phyloP scores from a whole-genome alignment of 306 rosid species.

The Vicia faba region DNA sequence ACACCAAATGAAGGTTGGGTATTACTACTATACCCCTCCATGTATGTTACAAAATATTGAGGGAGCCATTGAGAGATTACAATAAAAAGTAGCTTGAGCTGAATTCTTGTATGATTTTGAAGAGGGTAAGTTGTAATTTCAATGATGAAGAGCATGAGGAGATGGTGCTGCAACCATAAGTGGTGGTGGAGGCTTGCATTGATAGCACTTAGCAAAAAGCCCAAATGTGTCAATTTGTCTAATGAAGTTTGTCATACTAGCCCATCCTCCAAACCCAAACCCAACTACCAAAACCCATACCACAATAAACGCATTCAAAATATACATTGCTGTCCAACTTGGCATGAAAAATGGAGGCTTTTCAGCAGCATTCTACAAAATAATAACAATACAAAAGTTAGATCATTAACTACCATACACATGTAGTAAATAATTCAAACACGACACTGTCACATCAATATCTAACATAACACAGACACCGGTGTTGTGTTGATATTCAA shows the following conservation, averaged over 20 bases:
- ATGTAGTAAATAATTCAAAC: not conserved
- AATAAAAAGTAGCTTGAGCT: slow-evolving; percentile 7
- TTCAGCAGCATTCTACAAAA: slow-evolving; percentile 87
- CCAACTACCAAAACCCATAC: slow-evolving; percentile 84
- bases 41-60: slow-evolving; percentile 64
- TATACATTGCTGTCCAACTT: slow-evolving; percentile 87
- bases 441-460: not conserved
- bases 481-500: no score
- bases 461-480: not conserved
- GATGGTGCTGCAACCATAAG: slow-evolving; percentile 45
- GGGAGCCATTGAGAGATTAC: slow-evolving; percentile 15
- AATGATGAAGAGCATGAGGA: slow-evolving; percentile 47
- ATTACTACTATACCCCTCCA: slow-evolving; percentile 57
- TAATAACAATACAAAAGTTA: not conserved
- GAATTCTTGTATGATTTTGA: slow-evolving; percentile 16
- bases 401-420: slow-evolving; percentile 12
- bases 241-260: slow-evolving; percentile 84
- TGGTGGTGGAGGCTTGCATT: slow-evolving; percentile 65
- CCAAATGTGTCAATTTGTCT: slow-evolving; percentile 84
- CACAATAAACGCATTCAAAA: slow-evolving; percentile 66
- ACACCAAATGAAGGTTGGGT: slow-evolving; percentile 47
- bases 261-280: slow-evolving; percentile 99
- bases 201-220: slow-evolving; percentile 95
- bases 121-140: slow-evolving; percentile 30
- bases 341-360: slow-evolving; percentile 84